Percentiles rank a stretch among this genome's conserved stretches.
Conservation (phyloP, 73 alveolate genomes). For the Uronychia binucleata region DNA sequence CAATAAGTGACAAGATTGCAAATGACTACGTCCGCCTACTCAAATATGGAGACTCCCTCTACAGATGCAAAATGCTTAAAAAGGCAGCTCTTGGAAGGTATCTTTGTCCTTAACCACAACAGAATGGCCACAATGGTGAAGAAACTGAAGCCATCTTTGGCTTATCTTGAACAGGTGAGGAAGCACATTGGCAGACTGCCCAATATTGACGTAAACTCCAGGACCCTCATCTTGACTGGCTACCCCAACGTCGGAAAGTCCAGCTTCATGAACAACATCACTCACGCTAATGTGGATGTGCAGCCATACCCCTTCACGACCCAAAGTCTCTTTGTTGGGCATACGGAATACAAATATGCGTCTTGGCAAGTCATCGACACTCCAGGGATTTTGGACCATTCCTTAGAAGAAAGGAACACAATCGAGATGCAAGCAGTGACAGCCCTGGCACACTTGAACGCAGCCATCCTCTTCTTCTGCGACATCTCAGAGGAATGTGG, state of each 20-base stretch:
- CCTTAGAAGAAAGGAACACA: conserved; percentile 98
- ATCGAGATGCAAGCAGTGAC: conserved; percentile 99
- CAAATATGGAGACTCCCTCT: conserved; percentile 99
- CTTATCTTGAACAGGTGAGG: conserved; percentile 99
- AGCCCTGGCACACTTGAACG: conserved; percentile 98
- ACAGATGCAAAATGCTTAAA: conserved; percentile 98
- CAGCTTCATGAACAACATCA: conserved; percentile 97
- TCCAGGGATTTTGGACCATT: conserved; percentile 99
- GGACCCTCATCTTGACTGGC: conserved; percentile 97
- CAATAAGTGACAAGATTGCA: conserved; percentile 95
- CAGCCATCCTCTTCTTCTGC: conserved; percentile 93
- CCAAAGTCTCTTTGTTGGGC: conserved; percentile 98
- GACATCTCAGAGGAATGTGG: conserved; percentile 99
- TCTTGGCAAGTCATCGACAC: conserved; percentile 99
- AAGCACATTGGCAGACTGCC: conserved; percentile 99
- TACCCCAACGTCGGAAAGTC: conserved; percentile 99
- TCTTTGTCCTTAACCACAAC: neutral
- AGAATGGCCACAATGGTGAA: conserved; percentile 97
- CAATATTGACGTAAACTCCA: conserved; percentile 95
- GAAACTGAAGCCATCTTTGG: conserved; percentile 96
- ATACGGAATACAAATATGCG: conserved; percentile 97
- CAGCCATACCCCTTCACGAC: conserved; percentile 99
- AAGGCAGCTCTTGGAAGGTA: conserved; percentile 95
- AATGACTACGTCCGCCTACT: conserved; percentile 97
- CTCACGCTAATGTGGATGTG: conserved; percentile 96